Evolutionary conservation across 352 stramenopile genomes (phyloP), one percentile per base, ranked within the genome.

Genomic region (Elongisporangium undulatum): DNA sequence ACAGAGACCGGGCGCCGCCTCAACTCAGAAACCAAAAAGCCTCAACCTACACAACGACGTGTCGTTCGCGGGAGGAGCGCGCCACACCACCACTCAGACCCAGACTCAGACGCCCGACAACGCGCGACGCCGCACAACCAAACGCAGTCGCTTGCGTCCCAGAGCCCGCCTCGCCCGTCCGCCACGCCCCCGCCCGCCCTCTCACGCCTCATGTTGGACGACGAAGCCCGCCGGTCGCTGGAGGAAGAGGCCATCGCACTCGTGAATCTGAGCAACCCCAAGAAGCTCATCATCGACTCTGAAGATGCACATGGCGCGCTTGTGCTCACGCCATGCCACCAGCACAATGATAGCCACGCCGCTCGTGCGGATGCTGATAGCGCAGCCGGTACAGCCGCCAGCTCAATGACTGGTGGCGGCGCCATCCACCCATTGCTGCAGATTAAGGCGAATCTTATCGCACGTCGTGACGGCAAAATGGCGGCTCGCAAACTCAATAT

Each of bases 211-310:
- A 87, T 85, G 68, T 55, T 85, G 66, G 79, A 89, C 61, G 73
- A 85, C 39, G 72, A 85, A 5, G 61, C 72, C n/a, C 71, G 71
- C 17, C 76, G 68, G 13, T 63, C 79, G 19, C 60, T 89, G 15
- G 79, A 89, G 48, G 68, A 87, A 53, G 79, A 89, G 23, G 79
- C 79, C 62, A 89, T 89, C 52, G 79, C 79, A 45, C 79, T 89
- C 48, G 79, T 89, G 51, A 89, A 74, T 49, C 67, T 89, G 54
- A 87, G 77, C 61, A 82, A 75, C 55, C 52, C 69, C 15, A 65
- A 45, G 24, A 53, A 67, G 48, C 15, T 41, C 20, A 45, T 66
- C 21, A 34, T 21, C 48, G 48, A 55, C n/a, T 48, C 2, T 7
- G 22, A 49, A 7, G 23, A 24, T 12, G n/a, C 51, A 3, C 29